These are phyloP conservation scores for Austroboletus novae-zelandiae DNA, from an alignment of 1,284 basidiomycete genomes.

Conservation along the genomic window DNA sequence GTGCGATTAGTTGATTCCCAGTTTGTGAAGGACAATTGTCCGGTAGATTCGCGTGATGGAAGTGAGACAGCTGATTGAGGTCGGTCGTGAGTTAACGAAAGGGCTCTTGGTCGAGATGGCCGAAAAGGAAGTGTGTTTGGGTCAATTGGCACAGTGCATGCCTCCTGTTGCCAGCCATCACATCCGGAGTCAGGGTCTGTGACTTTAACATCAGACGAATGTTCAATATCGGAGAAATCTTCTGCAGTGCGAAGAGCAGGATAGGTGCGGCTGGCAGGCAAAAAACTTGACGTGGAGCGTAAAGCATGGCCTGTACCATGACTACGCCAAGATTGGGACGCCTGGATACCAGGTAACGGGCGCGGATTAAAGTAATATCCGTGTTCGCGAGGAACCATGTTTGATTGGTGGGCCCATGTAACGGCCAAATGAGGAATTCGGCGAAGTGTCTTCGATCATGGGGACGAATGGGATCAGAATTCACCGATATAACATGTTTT, in stretches of 20 bases:
- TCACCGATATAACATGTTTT: not conserved
- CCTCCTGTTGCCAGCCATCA: slow-evolving; percentile 17
- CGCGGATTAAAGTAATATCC: slow-evolving; percentile 17
- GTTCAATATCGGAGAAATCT: not conserved
- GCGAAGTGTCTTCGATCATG: slow-evolving; percentile 53
- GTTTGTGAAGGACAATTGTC: slow-evolving; percentile 25
- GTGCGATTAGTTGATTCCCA: slow-evolving; percentile 27
- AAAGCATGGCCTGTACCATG: slow-evolving; percentile 4
- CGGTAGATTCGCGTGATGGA: slow-evolving; percentile 31
- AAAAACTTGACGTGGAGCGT: slow-evolving; percentile 18
- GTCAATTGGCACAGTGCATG: not conserved
- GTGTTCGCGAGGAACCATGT: slow-evolving; percentile 18
- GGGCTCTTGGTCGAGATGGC: slow-evolving; percentile 25
- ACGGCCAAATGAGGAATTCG: slow-evolving; percentile 66
- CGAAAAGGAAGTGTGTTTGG: slow-evolving; percentile 7
- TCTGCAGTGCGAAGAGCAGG: slow-evolving; percentile 13
- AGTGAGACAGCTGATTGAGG: slow-evolving; percentile 21
- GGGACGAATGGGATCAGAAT: slow-evolving; percentile 6
- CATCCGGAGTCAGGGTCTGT: slow-evolving; percentile 1
- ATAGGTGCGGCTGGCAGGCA: slow-evolving; percentile 22
- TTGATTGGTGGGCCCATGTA: slow-evolving; percentile 71
- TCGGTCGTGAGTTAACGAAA: slow-evolving; percentile 27
- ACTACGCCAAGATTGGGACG: slow-evolving; percentile 26
- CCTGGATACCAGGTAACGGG: slow-evolving; percentile 3
- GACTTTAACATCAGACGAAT: not conserved